Evolutionary conservation across 768 basidiomycete genomes (phyloP), one percentile per base, ranked within the genome.

Genomic region (Cystobasidium tubakii): DNA sequence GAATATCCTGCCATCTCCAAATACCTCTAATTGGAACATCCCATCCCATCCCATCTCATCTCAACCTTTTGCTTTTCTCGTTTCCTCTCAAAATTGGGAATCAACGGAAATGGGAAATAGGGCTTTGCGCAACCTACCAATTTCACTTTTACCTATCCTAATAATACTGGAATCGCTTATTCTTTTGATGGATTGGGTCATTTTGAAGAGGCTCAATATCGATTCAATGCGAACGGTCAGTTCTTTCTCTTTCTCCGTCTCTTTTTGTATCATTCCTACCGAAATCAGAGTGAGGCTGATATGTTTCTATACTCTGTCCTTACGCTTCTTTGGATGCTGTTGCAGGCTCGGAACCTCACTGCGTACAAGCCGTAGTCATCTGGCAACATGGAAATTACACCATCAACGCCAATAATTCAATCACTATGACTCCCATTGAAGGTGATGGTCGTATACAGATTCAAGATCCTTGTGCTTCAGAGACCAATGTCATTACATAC

Each of bases 381-480:
- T 99, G 91, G 90, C 87, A 87, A 76, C 96, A 98, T 80, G 96
- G 96, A 15, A 88, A 70, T 21, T 73, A 73, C 31, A 65, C 64
- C 23, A 54, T 66, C 23, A 25, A 67, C 2, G 1, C 74, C 19
- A 74, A 72, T 62, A 55, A 44, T 73, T 75, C 75, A 34, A 69
- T 74, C 67, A 46, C 73, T n/a, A 27, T 92, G 78, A 82, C 79
- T 1, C 90, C 93, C 0, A 85, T 92, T 75, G 86, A 84, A 21
- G 75, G 78, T 21, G 95, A 99, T 80, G 95, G 95, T 19, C 90
- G 87, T 82, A 92, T 96, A 81, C 94, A 95, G 84, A 85, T 97
- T 46, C 92, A 99, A 83, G 89, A 94, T 77, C 89, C 92, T 0
- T 99, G 95, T 79, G 89, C 89, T 0, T 90, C 92, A 12, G 84